Percentiles rank a stretch among this genome's conserved stretches.
phyloP scores from a whole-genome alignment of 352 stramenopile species.

The Sclerospora graminicola region DNA sequence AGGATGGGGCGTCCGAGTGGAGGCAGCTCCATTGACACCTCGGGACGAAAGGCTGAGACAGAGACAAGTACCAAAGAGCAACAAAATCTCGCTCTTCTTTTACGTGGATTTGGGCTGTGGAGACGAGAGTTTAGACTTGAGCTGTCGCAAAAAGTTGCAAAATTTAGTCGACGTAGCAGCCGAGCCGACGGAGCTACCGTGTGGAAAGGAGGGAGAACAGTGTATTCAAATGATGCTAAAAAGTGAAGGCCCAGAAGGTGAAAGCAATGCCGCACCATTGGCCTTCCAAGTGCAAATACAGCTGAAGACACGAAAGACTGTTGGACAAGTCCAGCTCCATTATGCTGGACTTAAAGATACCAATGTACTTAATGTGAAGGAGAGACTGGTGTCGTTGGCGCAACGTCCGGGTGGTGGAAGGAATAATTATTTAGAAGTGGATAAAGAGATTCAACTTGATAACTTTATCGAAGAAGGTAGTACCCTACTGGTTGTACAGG shows the following conservation, averaged over 20 bases:
- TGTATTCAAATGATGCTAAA: conserved; percentile 36
- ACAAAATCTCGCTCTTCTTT: conserved; percentile 70
- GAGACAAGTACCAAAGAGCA: conserved; percentile 23
- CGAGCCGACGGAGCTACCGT: conserved; percentile 21
- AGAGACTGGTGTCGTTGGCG: conserved; percentile 37
- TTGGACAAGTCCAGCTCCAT: conserved; percentile 35
- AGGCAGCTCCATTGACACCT: conserved; percentile 29
- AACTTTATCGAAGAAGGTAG: conserved; percentile 61
- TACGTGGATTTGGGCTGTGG: conserved; percentile 67
- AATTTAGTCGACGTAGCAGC: conserved; percentile 36
- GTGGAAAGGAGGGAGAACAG: conserved; percentile 5
- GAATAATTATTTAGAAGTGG: conserved; percentile 10
- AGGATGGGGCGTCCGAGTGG: conserved; percentile 44
- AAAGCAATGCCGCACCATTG: conserved; percentile 19
- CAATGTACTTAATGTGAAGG: conserved; percentile 66
- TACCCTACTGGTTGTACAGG: conserved; percentile 61
- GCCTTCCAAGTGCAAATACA: conserved; percentile 41
- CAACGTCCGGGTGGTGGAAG: conserved; percentile 15
- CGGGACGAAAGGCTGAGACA: conserved; percentile 31
- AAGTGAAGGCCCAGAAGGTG: conserved; percentile 22
- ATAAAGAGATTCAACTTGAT: conserved; percentile 47
- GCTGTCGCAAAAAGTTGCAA: conserved; percentile 41
- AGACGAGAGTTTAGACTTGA: conserved; percentile 43
- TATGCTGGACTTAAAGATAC: conserved; percentile 47
- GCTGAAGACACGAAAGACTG: conserved; percentile 24